These are phyloP conservation scores for Aureobasidium sp. DNA, from an alignment of 2,329 filamentous ascomycete species.

Conservation along the genomic window DNA sequence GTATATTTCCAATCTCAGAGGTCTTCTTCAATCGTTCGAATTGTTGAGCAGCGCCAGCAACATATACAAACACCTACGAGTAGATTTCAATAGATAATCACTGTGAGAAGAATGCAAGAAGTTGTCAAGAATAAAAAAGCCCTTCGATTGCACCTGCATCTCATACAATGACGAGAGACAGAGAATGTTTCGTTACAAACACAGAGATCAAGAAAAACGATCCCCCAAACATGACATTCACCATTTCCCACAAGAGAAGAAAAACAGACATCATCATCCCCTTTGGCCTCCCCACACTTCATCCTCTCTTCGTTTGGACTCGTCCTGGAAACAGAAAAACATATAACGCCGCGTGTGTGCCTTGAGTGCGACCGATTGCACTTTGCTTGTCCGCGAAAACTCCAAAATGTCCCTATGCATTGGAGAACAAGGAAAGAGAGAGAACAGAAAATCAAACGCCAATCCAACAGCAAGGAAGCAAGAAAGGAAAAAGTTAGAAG, in stretches of 20 bases:
- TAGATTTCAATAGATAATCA: no score
- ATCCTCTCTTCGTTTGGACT: neutral
- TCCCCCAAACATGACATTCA: neutral
- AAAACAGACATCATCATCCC: neutral
- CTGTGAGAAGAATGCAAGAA: neutral
- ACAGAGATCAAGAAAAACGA: neutral
- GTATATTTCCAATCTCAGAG: no score
- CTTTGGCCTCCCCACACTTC: neutral
- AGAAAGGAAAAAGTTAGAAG: neutral
- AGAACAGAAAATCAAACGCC: neutral
- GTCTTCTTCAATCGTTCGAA: no score
- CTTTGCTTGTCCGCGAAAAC: neutral
- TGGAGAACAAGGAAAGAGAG: neutral
- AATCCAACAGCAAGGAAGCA: neutral
- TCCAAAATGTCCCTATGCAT: neutral
- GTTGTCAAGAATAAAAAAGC: neutral
- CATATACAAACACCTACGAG: no score
- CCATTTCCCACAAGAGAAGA: neutral
- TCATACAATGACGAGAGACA: neutral
- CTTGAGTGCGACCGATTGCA: neutral
- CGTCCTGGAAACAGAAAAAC: neutral
- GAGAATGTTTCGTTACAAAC: neutral
- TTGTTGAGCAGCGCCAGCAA: no score
- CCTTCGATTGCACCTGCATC: neutral
- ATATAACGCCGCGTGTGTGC: neutral